These are phyloP conservation scores for Patellaria atrata DNA, from an alignment of 495 filamentous ascomycete species.

Conservation along the genomic window DNA sequence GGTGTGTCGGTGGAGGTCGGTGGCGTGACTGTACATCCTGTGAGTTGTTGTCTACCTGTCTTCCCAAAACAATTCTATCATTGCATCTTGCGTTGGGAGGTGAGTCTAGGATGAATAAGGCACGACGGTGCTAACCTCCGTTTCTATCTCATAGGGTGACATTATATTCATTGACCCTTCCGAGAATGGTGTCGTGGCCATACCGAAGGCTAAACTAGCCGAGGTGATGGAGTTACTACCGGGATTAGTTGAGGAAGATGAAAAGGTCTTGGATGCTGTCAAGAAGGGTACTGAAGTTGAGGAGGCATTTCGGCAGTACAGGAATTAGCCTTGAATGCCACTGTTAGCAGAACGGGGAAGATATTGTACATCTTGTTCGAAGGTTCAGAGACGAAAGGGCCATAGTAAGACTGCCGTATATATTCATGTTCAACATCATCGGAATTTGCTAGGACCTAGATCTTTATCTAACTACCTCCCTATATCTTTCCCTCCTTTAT, in stretches of 20 bases:
- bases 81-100: slow-evolving; percentile 1
- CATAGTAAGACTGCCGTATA: no score
- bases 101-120: no score
- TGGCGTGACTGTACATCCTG: slow-evolving; percentile 35
- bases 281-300: slow-evolving; percentile 38
- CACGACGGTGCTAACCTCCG: no score
- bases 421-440: no score
- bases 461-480: no score
- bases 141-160: slow-evolving; percentile 41
- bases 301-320: slow-evolving; percentile 39
- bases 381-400: no score
- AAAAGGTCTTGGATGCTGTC: slow-evolving; percentile 45
- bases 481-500: slow-evolving; percentile 40
- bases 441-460: no score
- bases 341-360: no score
- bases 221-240: slow-evolving; percentile 33
- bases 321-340: no score
- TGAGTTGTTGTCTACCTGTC: slow-evolving; percentile 19
- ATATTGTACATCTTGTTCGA: no score
- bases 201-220: slow-evolving; percentile 33
- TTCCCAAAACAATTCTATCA: background rate
- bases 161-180: slow-evolving; percentile 46
- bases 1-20: slow-evolving; percentile 39
- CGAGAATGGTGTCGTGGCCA: slow-evolving; percentile 45
- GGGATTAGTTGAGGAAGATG: slow-evolving; percentile 42